Evolutionary conservation across 768 basidiomycete genomes (phyloP).

Genomic region (Exsudoporus frostii): DNA sequence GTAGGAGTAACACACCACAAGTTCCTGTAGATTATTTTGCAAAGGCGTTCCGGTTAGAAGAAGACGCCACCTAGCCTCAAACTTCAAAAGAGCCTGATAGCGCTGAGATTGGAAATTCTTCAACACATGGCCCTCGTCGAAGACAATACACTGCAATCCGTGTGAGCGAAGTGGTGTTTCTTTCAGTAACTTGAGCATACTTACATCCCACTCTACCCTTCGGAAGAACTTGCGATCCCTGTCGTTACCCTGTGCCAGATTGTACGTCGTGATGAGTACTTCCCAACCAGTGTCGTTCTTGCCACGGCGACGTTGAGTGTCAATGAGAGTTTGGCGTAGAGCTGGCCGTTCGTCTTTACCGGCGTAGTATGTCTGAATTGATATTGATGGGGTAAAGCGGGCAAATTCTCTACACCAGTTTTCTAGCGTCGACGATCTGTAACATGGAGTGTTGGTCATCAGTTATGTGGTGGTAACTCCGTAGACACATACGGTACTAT

Average conservation of each 20-base stretch:
- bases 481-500: conserved; percentile 80
- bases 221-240: conserved; percentile 93
- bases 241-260: conserved; percentile 82
- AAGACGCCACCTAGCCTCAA: conserved; percentile 84
- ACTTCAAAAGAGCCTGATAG: conserved; percentile 83
- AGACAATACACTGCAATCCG: conserved; percentile 73
- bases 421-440: conserved; percentile 90
- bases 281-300: conserved; percentile 70
- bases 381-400: conserved; percentile 82
- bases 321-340: conserved; percentile 69
- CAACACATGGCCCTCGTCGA: conserved; percentile 95
- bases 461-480: not conserved
- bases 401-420: conserved; percentile 98
- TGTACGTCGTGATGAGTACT: conserved; percentile 95
- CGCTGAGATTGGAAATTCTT: conserved; percentile 99
- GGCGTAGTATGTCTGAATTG: conserved; percentile 91
- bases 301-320: conserved; percentile 49
- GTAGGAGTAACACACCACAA: conserved; percentile 57
- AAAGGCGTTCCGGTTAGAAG: conserved; percentile 94
- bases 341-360: conserved; percentile 79
- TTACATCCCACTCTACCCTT: conserved; percentile 87
- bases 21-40: conserved; percentile 87
- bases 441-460: conserved; percentile 5
- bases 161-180: not conserved
- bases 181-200: conserved; percentile 26